phyloP scores from a whole-genome alignment of 345 rosid species.

The Brassica nigra region DNA sequence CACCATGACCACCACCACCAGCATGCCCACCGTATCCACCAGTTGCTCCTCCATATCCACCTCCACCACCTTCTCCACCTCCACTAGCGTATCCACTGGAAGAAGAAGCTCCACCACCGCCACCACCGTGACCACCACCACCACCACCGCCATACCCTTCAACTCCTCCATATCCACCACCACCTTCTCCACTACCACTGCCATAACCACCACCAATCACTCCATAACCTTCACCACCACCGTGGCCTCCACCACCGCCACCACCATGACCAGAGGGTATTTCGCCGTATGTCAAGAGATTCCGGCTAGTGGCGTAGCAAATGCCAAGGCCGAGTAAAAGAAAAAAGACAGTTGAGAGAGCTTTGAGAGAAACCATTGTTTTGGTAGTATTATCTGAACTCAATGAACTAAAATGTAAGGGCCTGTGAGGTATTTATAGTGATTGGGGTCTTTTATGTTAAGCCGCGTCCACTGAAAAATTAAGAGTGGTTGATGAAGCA shows the following conservation, averaged over 20 bases:
- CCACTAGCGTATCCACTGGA: slow-evolving; percentile 44
- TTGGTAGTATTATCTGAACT: background rate
- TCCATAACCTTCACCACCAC: slow-evolving; percentile 41
- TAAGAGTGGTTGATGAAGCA: slow-evolving; percentile 24
- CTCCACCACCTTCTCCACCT: slow-evolving; percentile 44
- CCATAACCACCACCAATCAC: slow-evolving; percentile 41
- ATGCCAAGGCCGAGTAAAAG: slow-evolving; percentile 38
- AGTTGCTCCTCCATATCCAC: slow-evolving; percentile 44
- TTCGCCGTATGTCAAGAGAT: slow-evolving; percentile 26
- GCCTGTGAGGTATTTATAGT: slow-evolving; percentile 36
- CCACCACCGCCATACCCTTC: slow-evolving; percentile 38
- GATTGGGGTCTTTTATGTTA: slow-evolving; percentile 17
- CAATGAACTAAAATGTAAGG: slow-evolving; percentile 30
- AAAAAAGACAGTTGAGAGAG: slow-evolving; percentile 38
- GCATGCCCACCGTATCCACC: slow-evolving; percentile 43
- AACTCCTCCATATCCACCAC: slow-evolving; percentile 46
- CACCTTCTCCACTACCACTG: slow-evolving; percentile 42
- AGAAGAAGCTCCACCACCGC: slow-evolving; percentile 41
- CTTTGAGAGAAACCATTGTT: slow-evolving; percentile 42
- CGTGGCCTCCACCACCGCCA: slow-evolving; percentile 44
- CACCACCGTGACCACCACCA: slow-evolving; percentile 45
- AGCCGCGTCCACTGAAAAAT: slow-evolving; percentile 16
- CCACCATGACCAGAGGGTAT: slow-evolving; percentile 29
- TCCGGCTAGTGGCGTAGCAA: slow-evolving; percentile 46
- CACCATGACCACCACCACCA: slow-evolving; percentile 47